Evolutionary conservation across 2,329 filamentous ascomycete species (phyloP), one percentile per base, ranked within the genome.

Genomic region (Penicillium sp.): DNA sequence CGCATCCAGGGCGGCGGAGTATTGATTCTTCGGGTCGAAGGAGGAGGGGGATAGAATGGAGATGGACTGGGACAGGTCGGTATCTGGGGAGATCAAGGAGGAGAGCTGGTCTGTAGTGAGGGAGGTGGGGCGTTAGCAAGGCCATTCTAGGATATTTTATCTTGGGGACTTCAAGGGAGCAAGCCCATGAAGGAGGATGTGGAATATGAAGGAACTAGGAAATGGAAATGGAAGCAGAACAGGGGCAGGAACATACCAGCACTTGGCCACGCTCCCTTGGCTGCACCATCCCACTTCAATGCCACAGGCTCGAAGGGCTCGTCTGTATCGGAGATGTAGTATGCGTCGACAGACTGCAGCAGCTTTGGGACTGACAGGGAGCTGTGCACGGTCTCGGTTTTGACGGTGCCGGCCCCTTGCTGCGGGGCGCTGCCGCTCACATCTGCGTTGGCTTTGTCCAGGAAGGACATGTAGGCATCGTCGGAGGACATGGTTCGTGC

Each of bases 381-480:
- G 46, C 65, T 53, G 60, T 78, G 70, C 35, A 80, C 75, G 7
- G 73, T 68, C 56, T 75, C 67, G 10, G 72, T 75, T 32, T 65
- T 55, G 23, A 56, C 45, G 31, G 71, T 70, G 29, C 37, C 32
- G 13, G 62, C 51, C 39, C 60, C 60, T 54, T 64, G 57, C 44
- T 64, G 58, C 40, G 58, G 51, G 12, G 53, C 47, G 58, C 67
- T 68, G 6, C 69, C 69, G 52, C 73, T 69, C 10, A 74, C 75
- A 69, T 91, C 87, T 66, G 86, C 79, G 76, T 96, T 96, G 51
- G 91, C 90, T 78, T 94, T 94, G 70, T 94, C 82, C 54, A 97
- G 80, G 70, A 97, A 96, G 56, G 87, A 80, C 74, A 86, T 83
- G 79, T 96, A 97, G 59, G 89, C 88, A 58, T 89, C 85, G 79